Conservation (phyloP, 805 yeast species). For the Nakazawaea siamensis region DNA sequence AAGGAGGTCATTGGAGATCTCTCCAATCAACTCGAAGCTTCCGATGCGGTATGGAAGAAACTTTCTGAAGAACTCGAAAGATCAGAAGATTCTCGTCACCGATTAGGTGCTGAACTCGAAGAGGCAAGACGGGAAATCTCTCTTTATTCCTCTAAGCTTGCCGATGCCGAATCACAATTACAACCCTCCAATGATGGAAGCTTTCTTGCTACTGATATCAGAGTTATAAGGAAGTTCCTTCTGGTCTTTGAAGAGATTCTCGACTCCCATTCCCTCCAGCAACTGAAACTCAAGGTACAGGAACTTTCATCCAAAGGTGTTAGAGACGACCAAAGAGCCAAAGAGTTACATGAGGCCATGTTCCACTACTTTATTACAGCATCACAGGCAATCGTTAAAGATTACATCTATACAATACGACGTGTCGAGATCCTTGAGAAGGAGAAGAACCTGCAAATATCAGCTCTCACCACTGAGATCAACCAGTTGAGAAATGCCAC, state of each 20-base stretch:
- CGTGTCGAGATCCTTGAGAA: conserved; percentile 4
- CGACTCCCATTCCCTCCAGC: conserved; percentile 51
- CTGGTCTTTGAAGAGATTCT: conserved; percentile 43
- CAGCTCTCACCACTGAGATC: conserved; percentile 2
- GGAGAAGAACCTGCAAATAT: background rate
- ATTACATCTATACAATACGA: conserved; percentile 30
- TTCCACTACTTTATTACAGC: conserved; percentile 51
- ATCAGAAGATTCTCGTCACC: no score
- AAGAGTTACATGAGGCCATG: conserved; percentile 25
- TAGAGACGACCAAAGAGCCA: conserved; percentile 17
- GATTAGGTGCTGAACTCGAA: no score
- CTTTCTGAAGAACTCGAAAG: no score
- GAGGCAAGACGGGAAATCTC: no score
- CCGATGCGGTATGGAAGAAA: no score
- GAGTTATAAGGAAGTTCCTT: no score
- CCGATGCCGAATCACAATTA: no score
- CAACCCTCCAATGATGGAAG: no score
- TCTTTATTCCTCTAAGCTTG: no score
- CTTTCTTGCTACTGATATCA: no score
- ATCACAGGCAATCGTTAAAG: conserved; percentile 46
- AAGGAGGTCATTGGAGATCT: no score
- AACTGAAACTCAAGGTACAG: conserved; percentile 42
- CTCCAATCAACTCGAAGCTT: no score
- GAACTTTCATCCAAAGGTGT: conserved; percentile 9
- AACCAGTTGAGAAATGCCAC: background rate